Conservation (phyloP, 371 early-diverging fungal species). For the Apophysomyces ossiformis region DNA sequence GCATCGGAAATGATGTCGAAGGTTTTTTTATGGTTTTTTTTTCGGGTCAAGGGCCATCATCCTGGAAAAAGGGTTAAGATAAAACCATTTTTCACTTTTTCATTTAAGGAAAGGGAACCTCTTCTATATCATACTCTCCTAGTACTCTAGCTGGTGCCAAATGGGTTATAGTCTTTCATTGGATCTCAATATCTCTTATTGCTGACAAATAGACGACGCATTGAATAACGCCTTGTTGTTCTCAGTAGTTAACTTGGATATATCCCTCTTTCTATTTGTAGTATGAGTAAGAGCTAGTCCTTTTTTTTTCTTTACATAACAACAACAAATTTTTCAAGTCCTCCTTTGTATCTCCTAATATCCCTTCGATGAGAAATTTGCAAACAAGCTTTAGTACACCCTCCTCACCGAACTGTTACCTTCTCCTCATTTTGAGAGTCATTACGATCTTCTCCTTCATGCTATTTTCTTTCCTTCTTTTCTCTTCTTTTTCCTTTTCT, state of each 20-base stretch:
- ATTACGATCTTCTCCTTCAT: neutral
- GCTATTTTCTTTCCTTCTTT: neutral
- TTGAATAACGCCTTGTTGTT: neutral
- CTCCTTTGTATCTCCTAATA: conserved; percentile 10
- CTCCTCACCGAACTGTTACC: conserved; percentile 1
- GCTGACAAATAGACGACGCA: neutral
- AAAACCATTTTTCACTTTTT: neutral
- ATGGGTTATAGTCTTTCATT: neutral
- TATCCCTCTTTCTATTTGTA: neutral
- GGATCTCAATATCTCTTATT: neutral
- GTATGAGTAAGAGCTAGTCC: neutral
- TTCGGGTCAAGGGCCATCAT: neutral
- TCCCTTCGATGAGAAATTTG: neutral
- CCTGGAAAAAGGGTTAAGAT: neutral
- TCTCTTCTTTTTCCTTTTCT: neutral
- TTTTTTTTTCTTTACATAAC: neutral
- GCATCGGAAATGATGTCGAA: neutral
- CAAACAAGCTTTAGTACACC: neutral
- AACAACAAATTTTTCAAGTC: neutral
- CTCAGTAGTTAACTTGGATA: neutral
- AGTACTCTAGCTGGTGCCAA: neutral
- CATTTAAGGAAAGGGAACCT: neutral
- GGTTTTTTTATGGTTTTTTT: neutral
- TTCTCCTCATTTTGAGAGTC: conserved; percentile 6
- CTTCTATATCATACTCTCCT: neutral